phyloP scores from a whole-genome alignment of 306 rosid genomes.

The Erythrophleum fordii region DNA sequence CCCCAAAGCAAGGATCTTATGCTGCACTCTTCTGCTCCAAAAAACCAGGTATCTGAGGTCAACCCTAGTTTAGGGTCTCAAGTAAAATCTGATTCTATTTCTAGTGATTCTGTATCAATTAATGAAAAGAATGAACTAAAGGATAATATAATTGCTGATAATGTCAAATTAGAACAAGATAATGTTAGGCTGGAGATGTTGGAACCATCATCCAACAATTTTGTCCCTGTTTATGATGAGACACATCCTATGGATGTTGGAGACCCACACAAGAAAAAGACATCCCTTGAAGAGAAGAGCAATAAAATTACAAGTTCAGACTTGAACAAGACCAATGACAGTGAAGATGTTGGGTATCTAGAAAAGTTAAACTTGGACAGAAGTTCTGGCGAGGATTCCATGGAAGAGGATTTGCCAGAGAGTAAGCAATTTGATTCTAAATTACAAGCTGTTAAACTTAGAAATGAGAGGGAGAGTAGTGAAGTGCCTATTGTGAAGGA shows the following conservation, averaged over 20 bases:
- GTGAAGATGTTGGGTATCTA: conserved; percentile 74
- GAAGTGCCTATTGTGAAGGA: conserved; percentile 58
- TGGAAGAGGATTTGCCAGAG: conserved; percentile 94
- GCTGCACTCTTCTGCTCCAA: conserved; percentile 63
- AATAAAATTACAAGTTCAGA: conserved; percentile 54
- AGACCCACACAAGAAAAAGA: conserved; percentile 49
- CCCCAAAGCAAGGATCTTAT: conserved; percentile 54
- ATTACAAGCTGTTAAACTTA: conserved; percentile 63
- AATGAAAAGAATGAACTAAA: conserved; percentile 98
- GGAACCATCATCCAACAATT: conserved; percentile 88
- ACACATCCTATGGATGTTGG: conserved; percentile 72
- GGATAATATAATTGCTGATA: conserved; percentile 97
- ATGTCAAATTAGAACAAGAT: conserved; percentile 98
- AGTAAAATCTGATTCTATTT: conserved; percentile 98
- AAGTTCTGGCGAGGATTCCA: conserved; percentile 99
- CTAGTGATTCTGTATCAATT: conserved; percentile 99
- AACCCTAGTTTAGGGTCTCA: conserved; percentile 91
- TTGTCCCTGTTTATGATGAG: conserved; percentile 77
- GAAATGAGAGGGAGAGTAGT: conserved; percentile 52
- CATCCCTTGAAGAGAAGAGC: conserved; percentile 51
- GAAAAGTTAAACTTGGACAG: conserved; percentile 94
- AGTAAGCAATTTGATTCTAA: conserved; percentile 78
- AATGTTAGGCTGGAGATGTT: conserved; percentile 90
- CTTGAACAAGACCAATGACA: conserved; percentile 49
- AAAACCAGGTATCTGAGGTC: conserved; percentile 99